Evolutionary conservation across 495 filamentous ascomycete genomes (phyloP).

Genomic region (Penicillium nucicola): DNA sequence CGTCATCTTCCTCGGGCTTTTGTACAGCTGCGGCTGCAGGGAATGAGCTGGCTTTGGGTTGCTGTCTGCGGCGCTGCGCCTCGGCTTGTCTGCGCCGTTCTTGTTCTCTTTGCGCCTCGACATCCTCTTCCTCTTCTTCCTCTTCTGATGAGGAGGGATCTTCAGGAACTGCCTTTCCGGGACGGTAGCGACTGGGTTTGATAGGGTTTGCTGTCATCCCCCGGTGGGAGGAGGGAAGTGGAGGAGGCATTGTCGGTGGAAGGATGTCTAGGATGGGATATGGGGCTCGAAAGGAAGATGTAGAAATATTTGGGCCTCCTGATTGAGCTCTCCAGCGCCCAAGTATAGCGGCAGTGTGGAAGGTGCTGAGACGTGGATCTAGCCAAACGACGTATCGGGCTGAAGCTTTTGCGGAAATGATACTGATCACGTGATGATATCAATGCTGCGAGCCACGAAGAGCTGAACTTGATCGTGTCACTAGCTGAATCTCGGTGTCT

Average conservation of each 20-base stretch:
- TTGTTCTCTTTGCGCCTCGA: constrained; percentile 41
- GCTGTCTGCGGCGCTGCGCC: constrained; percentile 27
- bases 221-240: constrained; percentile 52
- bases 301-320: constrained; percentile 29
- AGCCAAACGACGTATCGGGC: constrained; percentile 22
- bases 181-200: constrained; percentile 72
- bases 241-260: constrained; percentile 61
- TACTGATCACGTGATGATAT: constrained; percentile 13
- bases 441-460: not conserved
- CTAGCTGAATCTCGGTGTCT: too few relatives aligned
- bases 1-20: constrained; percentile 39
- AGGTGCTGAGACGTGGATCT: constrained; percentile 29
- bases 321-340: constrained; percentile 6
- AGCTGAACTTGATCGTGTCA: too few relatives aligned
- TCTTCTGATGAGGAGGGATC: constrained; percentile 62
- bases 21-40: constrained; percentile 33
- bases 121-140: constrained; percentile 50
- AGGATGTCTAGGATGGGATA: not conserved
- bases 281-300: not conserved
- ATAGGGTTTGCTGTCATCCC: constrained; percentile 94
- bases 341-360: constrained; percentile 23
- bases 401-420: constrained; percentile 30
- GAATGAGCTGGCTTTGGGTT: constrained; percentile 63
- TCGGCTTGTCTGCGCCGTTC: constrained; percentile 29
- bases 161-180: constrained; percentile 74